Conservation (phyloP, 352 stramenopile genomes). For the Lagenidium sp. region DNA sequence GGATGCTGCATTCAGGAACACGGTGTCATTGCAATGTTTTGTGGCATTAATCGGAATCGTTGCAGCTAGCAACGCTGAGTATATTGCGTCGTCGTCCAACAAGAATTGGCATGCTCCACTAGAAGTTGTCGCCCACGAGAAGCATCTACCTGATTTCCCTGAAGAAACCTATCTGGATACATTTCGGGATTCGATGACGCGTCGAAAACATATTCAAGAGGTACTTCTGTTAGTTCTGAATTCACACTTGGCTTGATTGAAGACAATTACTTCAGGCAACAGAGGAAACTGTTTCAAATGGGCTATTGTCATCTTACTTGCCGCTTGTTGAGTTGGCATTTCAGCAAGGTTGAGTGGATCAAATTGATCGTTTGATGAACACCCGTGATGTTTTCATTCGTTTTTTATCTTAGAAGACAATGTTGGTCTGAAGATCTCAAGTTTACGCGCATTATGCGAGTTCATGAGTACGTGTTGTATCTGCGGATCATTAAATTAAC, state of each 20-base stretch:
- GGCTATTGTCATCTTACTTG: constrained; percentile 13
- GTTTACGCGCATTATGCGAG: constrained; percentile 14
- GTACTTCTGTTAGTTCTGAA: no score
- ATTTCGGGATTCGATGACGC: background rate
- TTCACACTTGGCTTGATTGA: background rate
- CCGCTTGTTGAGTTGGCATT: constrained; percentile 11
- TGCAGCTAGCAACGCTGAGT: constrained; percentile 9
- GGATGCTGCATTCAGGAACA: constrained; percentile 10
- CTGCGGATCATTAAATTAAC: no score
- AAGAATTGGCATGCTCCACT: background rate
- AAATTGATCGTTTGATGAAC: no score
- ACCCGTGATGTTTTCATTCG: no score
- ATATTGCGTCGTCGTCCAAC: background rate
- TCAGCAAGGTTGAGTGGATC: no score
- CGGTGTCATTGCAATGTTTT: constrained; percentile 4
- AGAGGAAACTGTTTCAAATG: constrained; percentile 11
- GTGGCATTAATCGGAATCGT: constrained; percentile 9
- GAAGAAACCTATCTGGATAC: constrained; percentile 15
- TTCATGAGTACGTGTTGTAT: constrained; percentile 26
- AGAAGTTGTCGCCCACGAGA: background rate
- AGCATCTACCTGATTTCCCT: no score
- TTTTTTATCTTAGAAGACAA: no score
- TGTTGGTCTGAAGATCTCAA: constrained; percentile 2
- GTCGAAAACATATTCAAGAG: constrained; percentile 1
- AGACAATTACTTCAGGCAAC: constrained; percentile 6